Percentiles rank a stretch among this genome's conserved stretches.
These are phyloP conservation scores for Monosiga brevicollis DNA, from an alignment of 78 protist species.

Conservation along the genomic window DNA sequence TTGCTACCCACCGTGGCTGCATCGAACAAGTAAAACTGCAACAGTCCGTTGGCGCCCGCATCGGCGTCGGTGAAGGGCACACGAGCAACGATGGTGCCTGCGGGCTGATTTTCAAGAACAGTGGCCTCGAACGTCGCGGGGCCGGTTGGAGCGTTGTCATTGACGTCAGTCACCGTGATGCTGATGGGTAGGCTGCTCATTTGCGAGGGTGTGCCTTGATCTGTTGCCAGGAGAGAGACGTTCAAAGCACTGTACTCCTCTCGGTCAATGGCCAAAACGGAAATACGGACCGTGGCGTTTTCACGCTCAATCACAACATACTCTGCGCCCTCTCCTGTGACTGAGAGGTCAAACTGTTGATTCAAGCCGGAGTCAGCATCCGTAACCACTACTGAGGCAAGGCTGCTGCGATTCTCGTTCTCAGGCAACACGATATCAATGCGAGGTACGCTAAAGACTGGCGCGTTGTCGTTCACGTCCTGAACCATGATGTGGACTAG, in stretches of 20 bases:
- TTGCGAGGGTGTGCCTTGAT: too few relatives aligned
- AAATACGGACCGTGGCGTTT: too few relatives aligned
- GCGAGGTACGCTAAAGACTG: not conserved
- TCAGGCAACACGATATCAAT: not conserved
- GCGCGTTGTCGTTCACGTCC: not conserved
- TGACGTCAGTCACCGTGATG: not conserved
- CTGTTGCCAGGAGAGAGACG: too few relatives aligned
- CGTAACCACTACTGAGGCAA: too few relatives aligned
- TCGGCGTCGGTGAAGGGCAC: not conserved
- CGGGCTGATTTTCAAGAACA: not conserved
- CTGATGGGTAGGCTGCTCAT: too few relatives aligned
- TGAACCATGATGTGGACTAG: not conserved
- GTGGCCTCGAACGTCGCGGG: too few relatives aligned
- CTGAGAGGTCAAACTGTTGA: too few relatives aligned
- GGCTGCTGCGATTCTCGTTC: not conserved
- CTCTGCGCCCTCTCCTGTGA: too few relatives aligned
- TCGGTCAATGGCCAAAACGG: not conserved
- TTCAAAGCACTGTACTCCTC: too few relatives aligned
- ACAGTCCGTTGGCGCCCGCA: not conserved
- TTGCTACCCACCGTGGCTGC: not conserved
- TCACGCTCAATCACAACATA: too few relatives aligned
- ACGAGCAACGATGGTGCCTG: not conserved
- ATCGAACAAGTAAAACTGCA: not conserved
- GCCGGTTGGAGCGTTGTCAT: not conserved
- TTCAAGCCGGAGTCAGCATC: not conserved